These are phyloP conservation scores for Closterium sp. DNA, from an alignment of 139 green algal species.

Conservation along the genomic window DNA sequence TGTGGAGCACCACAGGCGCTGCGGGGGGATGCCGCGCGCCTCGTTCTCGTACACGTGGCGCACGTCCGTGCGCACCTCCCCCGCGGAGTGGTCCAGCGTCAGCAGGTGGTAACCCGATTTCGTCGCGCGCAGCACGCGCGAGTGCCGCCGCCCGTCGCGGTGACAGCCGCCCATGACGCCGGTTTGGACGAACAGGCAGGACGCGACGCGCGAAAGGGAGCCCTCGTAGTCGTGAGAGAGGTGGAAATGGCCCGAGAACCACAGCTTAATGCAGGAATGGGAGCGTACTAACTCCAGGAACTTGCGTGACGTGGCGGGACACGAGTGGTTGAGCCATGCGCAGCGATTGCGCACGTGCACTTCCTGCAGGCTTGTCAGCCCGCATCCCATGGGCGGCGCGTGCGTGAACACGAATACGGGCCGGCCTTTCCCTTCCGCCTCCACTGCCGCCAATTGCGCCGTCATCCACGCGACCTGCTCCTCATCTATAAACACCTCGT, in stretches of 20 bases:
- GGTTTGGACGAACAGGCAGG: conserved; percentile 27
- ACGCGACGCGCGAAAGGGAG: conserved; percentile 37
- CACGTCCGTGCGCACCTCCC: conserved; percentile 21
- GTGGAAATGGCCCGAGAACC: conserved; percentile 59
- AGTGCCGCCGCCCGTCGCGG: conserved; percentile 53
- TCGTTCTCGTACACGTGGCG: conserved; percentile 24
- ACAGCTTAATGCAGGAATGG: conserved; percentile 53
- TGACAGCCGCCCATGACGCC: conserved; percentile 44
- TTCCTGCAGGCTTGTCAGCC: conserved; percentile 54
- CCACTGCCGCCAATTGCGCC: conserved; percentile 27
- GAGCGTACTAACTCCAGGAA: conserved; percentile 48
- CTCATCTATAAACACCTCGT: conserved; percentile 52
- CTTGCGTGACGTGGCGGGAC: conserved; percentile 9
- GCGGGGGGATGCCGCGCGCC: background rate
- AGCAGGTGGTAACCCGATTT: conserved; percentile 46
- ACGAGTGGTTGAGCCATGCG: conserved; percentile 57
- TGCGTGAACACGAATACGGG: conserved; percentile 55
- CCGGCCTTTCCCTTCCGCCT: background rate
- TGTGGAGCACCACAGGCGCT: conserved; percentile 41
- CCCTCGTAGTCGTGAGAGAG: conserved; percentile 55
- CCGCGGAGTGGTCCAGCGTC: conserved; percentile 31
- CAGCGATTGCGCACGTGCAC: conserved; percentile 57
- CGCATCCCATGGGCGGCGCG: conserved; percentile 52
- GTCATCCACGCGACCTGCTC: conserved; percentile 55
- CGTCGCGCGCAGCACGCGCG: conserved; percentile 43